Conservation (phyloP, 75 land plant species). For the Selaginella moellendorffii region DNA sequence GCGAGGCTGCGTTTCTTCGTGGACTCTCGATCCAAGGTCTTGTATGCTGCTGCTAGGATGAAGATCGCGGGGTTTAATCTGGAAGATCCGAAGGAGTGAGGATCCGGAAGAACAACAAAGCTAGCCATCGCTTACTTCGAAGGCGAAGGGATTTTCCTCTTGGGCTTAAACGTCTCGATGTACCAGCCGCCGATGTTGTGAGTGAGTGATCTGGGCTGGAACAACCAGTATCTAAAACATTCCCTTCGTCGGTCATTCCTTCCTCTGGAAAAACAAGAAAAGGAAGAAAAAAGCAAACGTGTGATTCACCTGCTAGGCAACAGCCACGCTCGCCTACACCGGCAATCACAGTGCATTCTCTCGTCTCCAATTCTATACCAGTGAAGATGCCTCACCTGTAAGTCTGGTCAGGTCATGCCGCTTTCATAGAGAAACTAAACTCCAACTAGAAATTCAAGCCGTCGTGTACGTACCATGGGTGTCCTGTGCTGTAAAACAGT, state of each 20-base stretch:
- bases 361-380: conserved; percentile 54
- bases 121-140: not conserved
- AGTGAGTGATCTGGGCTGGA: conserved; percentile 64
- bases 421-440: not conserved
- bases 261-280: not conserved
- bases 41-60: conserved; percentile 66
- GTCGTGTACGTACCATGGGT: conserved; percentile 37
- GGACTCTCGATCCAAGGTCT: conserved; percentile 72
- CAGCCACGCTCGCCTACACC: conserved; percentile 61
- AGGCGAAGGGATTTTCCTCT: not conserved
- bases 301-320: conserved; percentile 66
- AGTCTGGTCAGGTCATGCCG: not conserved
- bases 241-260: not conserved
- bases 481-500: conserved; percentile 66
- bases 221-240: conserved; percentile 58
- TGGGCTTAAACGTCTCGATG: conserved; percentile 62
- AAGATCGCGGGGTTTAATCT: conserved; percentile 87
- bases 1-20: conserved; percentile 23
- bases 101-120: no score
- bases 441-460: not conserved
- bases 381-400: conserved; percentile 71
- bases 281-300: conserved; percentile 2
- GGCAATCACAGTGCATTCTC: conserved; percentile 63
- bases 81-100: no score
- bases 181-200: conserved; percentile 97